Evolutionary conservation across 2,329 filamentous ascomycete species (phyloP).

Genomic region (Verticillium klebahnii): DNA sequence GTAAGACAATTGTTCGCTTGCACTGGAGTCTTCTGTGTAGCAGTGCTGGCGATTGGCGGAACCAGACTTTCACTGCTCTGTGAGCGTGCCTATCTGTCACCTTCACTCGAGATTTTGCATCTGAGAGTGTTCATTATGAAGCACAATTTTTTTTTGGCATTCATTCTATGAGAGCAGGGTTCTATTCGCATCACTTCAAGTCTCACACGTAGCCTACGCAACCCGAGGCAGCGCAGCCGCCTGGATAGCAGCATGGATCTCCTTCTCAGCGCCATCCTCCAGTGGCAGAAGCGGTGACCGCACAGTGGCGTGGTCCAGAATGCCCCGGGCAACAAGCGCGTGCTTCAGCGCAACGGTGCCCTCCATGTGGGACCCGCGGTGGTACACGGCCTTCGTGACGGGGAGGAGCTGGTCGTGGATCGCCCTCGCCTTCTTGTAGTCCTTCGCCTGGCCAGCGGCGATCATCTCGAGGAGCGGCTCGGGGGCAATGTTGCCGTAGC

Average conservation of each 20-base stretch:
- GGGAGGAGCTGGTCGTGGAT: conserved; percentile 47
- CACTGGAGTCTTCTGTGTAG: not conserved
- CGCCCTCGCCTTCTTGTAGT: conserved; percentile 41
- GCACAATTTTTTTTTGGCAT: not conserved
- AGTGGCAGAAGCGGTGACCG: conserved; percentile 42
- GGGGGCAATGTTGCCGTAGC: conserved; percentile 48
- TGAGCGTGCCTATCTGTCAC: too few relatives aligned
- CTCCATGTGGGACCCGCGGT: conserved; percentile 51
- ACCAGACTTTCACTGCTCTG: too few relatives aligned
- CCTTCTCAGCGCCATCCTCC: conserved; percentile 33
- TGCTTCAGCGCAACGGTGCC: conserved; percentile 48
- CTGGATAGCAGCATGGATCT: conserved; percentile 36
- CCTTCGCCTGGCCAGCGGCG: conserved; percentile 42
- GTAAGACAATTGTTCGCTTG: too few relatives aligned
- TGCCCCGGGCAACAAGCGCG: conserved; percentile 44
- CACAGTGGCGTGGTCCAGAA: conserved; percentile 43
- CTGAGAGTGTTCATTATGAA: too few relatives aligned
- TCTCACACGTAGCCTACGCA: not conserved
- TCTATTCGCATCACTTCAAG: not conserved
- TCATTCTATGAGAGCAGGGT: not conserved
- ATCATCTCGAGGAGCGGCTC: conserved; percentile 46
- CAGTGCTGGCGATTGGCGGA: too few relatives aligned
- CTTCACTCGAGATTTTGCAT: too few relatives aligned
- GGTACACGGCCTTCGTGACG: conserved; percentile 48
- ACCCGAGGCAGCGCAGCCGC: conserved; percentile 16